Evolutionary conservation across 108 stramenopile species (phyloP).

Genomic region (Nannochloropsis gaditana): DNA sequence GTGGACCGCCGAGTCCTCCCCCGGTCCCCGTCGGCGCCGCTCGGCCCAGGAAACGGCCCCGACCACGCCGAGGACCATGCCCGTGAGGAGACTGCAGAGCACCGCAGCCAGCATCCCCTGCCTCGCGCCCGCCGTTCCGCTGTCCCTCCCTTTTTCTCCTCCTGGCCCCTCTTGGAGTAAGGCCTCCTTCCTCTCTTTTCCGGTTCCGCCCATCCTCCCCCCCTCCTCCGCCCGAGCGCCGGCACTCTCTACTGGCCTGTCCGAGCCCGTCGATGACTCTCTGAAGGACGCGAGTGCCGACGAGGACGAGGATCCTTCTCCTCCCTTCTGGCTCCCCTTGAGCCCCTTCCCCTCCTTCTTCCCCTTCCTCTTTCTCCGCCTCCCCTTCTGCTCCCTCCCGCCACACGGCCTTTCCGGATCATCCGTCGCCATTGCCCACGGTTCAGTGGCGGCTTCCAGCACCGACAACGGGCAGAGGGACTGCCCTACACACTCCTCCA

Average conservation of each 20-base stretch:
- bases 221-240: background rate
- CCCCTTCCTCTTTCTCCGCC: background rate
- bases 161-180: background rate
- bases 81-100: background rate
- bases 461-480: background rate
- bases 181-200: background rate
- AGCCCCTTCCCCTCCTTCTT: background rate
- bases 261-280: background rate
- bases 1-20: background rate
- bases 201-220: background rate
- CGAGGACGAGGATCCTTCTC: background rate
- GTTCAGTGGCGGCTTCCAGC: background rate
- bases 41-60: background rate
- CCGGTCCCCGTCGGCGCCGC: background rate
- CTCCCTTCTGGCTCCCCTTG: background rate
- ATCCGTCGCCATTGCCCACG: background rate
- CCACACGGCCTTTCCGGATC: background rate
- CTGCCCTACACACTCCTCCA: slow-evolving; percentile 32
- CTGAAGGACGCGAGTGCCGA: background rate
- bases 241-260: background rate
- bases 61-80: background rate
- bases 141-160: background rate
- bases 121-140: no score
- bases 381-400: background rate
- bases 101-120: background rate